Evolutionary conservation across 2,329 filamentous ascomycete species (phyloP), one percentile per base, ranked within the genome.

Genomic region (Amylocarpus encephaloides): DNA sequence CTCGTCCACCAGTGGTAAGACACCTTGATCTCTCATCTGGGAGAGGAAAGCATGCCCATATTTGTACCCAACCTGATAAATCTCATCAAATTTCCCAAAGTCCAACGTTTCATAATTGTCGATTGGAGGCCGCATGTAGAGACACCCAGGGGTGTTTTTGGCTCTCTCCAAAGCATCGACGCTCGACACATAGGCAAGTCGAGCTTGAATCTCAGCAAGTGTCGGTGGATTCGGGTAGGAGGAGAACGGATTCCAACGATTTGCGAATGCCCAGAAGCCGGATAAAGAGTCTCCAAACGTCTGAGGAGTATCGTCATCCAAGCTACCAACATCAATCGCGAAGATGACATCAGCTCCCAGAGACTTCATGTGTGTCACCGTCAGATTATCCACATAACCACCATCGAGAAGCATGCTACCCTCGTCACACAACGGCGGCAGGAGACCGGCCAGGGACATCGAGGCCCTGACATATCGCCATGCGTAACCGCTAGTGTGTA

Each of bases 51-150:
- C 81, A 66, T 86, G 85, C 4, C 90, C 93, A 64, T 84, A 98
- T 48, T 79, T 77, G 69, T 95, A 95, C 1, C 93, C 94, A 10
- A 96, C 78, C 59, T 86, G 77, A 64, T 94, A 95, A 48, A 98
- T 92, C 74, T 98, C 94, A 63, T 97, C 92, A 68, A 98, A 98
- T 68, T 95, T 96, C 54, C 83, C 88, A 73, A 98, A 98, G 51
- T 98, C 93, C 29, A 98, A 73, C 1, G 93, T 98, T 4, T 91
- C 93, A 61, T 95, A 98, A 1, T 81, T 78, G 64, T 97, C 93
- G 55, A 98, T 86, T 0, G 93, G 93, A 4, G 94, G 94, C 1
- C 93, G 81, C 88, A 98, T 95, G 68, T 98, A 98, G 46, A 95
- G 76, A 68, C 92, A 97, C 0, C 93, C 93, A 0, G 89, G 82